Percentiles rank a stretch among this genome's conserved stretches.
Conservation (phyloP, 1,284 basidiomycete species). For the Cutaneotrichosporon dermatis region DNA sequence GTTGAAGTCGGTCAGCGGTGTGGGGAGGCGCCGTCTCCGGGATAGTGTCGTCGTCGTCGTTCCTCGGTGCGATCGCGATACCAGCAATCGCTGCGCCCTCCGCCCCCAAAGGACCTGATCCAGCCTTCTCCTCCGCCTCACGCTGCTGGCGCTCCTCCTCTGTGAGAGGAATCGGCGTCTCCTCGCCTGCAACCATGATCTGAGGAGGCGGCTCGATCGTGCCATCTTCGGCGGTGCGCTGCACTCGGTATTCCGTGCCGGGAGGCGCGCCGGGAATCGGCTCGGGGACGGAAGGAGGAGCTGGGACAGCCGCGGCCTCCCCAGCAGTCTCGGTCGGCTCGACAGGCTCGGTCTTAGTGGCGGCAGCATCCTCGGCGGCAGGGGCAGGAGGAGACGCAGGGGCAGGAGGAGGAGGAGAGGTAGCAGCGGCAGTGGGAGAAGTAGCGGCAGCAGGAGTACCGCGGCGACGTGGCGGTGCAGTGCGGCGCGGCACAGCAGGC, state of each 20-base stretch:
- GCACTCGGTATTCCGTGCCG: constrained; percentile 7
- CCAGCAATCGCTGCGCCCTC: constrained; percentile 43
- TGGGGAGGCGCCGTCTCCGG: constrained; percentile 1
- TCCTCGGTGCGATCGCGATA: constrained; percentile 33
- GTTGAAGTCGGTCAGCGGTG: constrained; percentile 11
- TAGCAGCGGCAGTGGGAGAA: neutral
- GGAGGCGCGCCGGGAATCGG: constrained; percentile 4
- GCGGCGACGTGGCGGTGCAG: constrained; percentile 36
- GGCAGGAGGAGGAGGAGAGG: neutral
- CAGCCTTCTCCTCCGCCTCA: constrained; percentile 24
- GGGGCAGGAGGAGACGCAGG: neutral
- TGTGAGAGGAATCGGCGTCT: constrained; percentile 7
- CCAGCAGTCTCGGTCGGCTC: neutral
- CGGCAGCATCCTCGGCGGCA: neutral
- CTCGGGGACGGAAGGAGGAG: neutral
- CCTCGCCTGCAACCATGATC: constrained; percentile 29
- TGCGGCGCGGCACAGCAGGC: constrained; percentile 38
- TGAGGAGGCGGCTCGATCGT: constrained; percentile 38
- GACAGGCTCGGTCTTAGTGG: too few species aligned
- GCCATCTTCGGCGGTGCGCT: constrained; percentile 23
- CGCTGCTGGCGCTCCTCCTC: constrained; percentile 1
- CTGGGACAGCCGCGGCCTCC: neutral
- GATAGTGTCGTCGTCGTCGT: neutral
- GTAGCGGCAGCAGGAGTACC: constrained; percentile 6
- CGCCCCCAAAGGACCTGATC: constrained; percentile 28